Percentiles rank a stretch among this genome's conserved stretches.
phyloP scores from a whole-genome alignment of 2,329 filamentous ascomycete species.

The Fusarium foetens region DNA sequence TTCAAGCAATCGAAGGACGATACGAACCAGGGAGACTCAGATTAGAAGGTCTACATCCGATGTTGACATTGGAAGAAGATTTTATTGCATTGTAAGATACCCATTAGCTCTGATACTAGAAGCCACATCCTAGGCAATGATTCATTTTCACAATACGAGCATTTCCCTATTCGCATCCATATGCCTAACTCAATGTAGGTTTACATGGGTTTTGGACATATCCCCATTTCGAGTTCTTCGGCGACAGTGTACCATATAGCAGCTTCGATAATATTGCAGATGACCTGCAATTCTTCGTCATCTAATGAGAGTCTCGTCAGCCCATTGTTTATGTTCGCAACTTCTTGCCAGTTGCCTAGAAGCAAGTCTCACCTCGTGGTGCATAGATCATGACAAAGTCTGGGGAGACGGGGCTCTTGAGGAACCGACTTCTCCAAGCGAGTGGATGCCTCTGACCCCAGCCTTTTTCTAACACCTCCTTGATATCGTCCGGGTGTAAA shows the following conservation, averaged over 20 bases:
- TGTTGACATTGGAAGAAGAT: conserved; percentile 1
- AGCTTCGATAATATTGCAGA: conserved; percentile 77
- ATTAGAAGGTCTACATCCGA: conserved; percentile 32
- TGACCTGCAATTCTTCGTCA: conserved; percentile 72
- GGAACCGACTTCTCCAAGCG: conserved; percentile 72
- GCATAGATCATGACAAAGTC: conserved; percentile 88
- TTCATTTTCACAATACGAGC: background rate
- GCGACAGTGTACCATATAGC: conserved; percentile 74
- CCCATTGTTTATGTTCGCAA: background rate
- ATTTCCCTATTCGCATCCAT: background rate
- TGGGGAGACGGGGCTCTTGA: conserved; percentile 72
- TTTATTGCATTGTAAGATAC: conserved; percentile 44
- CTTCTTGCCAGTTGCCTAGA: conserved; percentile 1
- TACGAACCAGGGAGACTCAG: conserved; percentile 56
- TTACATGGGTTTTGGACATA: conserved; percentile 22
- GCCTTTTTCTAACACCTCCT: conserved; percentile 75
- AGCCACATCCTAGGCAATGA: conserved; percentile 3
- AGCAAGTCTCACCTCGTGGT: conserved; percentile 63
- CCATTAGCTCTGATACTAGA: conserved; percentile 29
- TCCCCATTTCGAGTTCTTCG: conserved; percentile 55
- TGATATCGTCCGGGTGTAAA: conserved; percentile 81
- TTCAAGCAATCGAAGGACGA: conserved; percentile 75
- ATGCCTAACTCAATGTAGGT: background rate
- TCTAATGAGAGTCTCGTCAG: conserved; percentile 50
- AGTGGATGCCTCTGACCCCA: conserved; percentile 81